Evolutionary conservation across 2,329 filamentous ascomycete genomes (phyloP).

Genomic region (Colletotrichum incanum): DNA sequence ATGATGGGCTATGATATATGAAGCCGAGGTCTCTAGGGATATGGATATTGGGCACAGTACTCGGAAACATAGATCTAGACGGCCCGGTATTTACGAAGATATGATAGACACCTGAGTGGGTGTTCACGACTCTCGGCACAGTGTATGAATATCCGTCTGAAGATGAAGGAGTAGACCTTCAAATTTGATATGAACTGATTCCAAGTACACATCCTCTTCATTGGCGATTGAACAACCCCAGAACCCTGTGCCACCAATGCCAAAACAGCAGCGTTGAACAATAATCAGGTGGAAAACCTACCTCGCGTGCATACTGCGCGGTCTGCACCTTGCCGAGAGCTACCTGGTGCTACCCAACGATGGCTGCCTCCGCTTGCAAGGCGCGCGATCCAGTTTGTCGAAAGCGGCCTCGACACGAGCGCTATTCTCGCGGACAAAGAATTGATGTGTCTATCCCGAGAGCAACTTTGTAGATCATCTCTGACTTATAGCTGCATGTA

Average conservation of each 20-base stretch:
- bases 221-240: no score
- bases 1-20: background rate
- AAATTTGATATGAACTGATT: background rate
- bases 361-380: background rate
- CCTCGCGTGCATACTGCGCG: background rate
- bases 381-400: background rate
- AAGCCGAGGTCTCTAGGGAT: background rate
- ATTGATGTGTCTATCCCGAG: no score
- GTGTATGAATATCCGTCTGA: background rate
- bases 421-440: no score
- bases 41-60: no score
- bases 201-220: no score
- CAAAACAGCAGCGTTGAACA: background rate
- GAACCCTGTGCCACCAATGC: background rate
- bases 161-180: background rate
- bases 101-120: no score
- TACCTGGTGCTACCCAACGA: background rate
- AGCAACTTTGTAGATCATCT: no score
- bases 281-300: background rate
- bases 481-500: no score
- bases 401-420: background rate
- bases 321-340: background rate
- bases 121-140: background rate
- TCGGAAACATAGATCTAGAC: no score
- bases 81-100: background rate